Evolutionary conservation across 208 protist genomes (phyloP), one percentile per base, ranked within the genome.

Genomic region (Vickermania ingenoplastis): DNA sequence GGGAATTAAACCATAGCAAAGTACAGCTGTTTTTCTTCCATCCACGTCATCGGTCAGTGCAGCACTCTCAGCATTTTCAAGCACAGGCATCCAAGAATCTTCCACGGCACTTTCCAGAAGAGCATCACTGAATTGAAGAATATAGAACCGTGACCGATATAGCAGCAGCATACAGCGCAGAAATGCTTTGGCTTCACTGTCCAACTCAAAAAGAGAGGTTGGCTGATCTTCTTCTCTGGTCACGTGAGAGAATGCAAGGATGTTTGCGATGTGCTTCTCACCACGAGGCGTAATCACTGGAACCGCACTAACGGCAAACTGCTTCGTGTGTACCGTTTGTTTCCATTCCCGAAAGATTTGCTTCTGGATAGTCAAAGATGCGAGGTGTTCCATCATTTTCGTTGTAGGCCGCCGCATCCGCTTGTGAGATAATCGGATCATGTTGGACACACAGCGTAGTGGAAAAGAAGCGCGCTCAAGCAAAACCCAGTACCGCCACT

Each of bases 21-120:
- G 86, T n/a, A 94, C 87, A 31, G 63, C 75, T 70, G 41, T 73
- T 62, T n/a, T 74, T 67, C 2, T 74, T 75, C 5, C 62, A 60
- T 30, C 70, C 65, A 25, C 79, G 65, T 80, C 67, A 13, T 61
- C 27, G 7, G 41, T 49, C 3, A 79, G 70, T 0, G 70, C 83
- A 7, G 73, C 70, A 0, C 65, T 65, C 51, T 83, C 73, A 1
- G 81, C 79, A 41, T 72, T 79, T 31, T 94, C 79, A 21, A 94
- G 68, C 13, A 81, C 72, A 17, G 83, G 78, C 41, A 83, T 61
- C 83, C 83, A 94, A 31, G 77, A 77, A 58, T 91, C 81, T 49
- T 94, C 83, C 31, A 91, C 41, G 30, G 91, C 79, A 56, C 73
- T 90, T 0, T 86, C 77, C 5, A 71, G 26, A 21, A 61, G 50